phyloP scores from a whole-genome alignment of 306 rosid species.

The Trifolium repens region DNA sequence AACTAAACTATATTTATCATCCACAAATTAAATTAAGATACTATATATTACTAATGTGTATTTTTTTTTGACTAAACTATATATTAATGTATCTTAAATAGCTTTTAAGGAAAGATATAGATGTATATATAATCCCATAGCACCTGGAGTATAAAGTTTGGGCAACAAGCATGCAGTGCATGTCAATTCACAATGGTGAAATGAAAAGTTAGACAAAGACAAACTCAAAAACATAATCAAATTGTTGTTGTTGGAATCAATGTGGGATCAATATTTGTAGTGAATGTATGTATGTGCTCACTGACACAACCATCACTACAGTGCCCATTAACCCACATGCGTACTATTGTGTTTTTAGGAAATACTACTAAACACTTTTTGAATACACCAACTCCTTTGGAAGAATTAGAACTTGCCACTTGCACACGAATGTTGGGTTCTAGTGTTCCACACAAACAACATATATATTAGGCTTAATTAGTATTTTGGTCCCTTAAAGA shows the following conservation, averaged over 20 bases:
- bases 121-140: not conserved
- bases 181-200: slow-evolving; percentile 28
- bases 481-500: too few species aligned
- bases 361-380: slow-evolving; percentile 14
- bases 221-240: slow-evolving; percentile 14
- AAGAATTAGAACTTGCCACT: slow-evolving; percentile 16
- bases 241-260: slow-evolving; percentile 22
- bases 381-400: not conserved
- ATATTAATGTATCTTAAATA: not conserved
- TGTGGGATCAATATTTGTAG: not conserved
- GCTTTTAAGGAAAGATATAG: slow-evolving; percentile 10
- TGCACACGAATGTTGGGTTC: not conserved
- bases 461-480: too few species aligned
- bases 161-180: slow-evolving; percentile 31
- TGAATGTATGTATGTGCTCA: slow-evolving; percentile 32
- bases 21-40: not conserved
- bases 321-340: slow-evolving; percentile 23
- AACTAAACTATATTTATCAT: not conserved
- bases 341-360: not conserved
- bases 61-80: not conserved
- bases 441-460: not conserved
- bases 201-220: slow-evolving; percentile 34
- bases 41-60: too few species aligned
- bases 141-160: not conserved
- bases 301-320: slow-evolving; percentile 44